phyloP scores from a whole-genome alignment of 1,284 basidiomycete genomes.

The Sporisorium sorghi region DNA sequence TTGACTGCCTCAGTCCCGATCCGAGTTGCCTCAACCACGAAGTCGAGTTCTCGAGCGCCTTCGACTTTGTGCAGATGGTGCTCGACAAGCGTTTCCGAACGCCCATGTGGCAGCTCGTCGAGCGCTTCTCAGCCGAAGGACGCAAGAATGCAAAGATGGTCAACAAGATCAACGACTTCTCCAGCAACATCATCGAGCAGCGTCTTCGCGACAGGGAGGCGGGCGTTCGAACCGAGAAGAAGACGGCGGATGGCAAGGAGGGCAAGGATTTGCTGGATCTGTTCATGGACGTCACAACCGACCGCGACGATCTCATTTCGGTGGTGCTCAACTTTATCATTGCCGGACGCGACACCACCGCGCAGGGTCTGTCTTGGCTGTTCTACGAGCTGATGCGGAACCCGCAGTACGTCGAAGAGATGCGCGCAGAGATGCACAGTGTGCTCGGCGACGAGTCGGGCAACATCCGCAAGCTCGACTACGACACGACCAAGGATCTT shows the following conservation, averaged over 20 bases:
- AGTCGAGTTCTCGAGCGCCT: slow-evolving; percentile 46
- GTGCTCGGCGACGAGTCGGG: slow-evolving; percentile 40
- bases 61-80: slow-evolving; percentile 57
- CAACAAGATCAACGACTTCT: slow-evolving; percentile 61
- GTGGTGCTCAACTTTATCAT: slow-evolving; percentile 64
- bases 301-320: slow-evolving; percentile 55
- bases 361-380: slow-evolving; percentile 57
- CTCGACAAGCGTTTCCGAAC: slow-evolving; percentile 48
- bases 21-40: slow-evolving; percentile 27
- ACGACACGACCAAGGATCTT: slow-evolving; percentile 53
- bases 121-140: slow-evolving; percentile 46
- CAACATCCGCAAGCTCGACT: slow-evolving; percentile 41
- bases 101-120: slow-evolving; percentile 42
- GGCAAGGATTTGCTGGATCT: slow-evolving; percentile 62
- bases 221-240: slow-evolving; percentile 33
- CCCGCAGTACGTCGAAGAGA: slow-evolving; percentile 49
- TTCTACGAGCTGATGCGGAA: slow-evolving; percentile 55
- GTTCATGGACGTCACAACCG: slow-evolving; percentile 58
- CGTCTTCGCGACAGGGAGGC: slow-evolving; percentile 39
- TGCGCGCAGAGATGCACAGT: slow-evolving; percentile 44
- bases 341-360: slow-evolving; percentile 61
- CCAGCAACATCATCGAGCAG: slow-evolving; percentile 58
- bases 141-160: slow-evolving; percentile 40
- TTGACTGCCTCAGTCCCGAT: slow-evolving; percentile 43
- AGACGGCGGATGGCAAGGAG: slow-evolving; percentile 43